Base-by-base conservation (phyloP, 805 yeast genomes). In the Metschnikowia borealis region DNA sequence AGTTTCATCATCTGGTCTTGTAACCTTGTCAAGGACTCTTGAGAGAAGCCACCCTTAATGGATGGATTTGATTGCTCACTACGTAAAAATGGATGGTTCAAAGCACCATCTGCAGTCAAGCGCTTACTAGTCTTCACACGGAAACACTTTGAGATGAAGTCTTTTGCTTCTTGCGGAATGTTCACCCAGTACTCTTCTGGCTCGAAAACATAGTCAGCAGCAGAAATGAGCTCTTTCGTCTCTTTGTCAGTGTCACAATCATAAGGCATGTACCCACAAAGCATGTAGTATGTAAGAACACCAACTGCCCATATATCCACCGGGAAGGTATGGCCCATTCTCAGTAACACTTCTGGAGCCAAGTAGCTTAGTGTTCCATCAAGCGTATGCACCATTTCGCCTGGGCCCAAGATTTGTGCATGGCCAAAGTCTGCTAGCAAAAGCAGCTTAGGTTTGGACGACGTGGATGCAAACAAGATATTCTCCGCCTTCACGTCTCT, bases 261-360 rank as follows among this genome's bases (percentile, higher is more conserved):
- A 63, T 85, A 85, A 1, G 92, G 92, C 67, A 85, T 80, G 61
- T 84, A 86, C 2, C 91, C 91, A 53, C 85, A 77, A 14, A 83
- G 73, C 77, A 85, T 77, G 58, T 85, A 85, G 62, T 85, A 86
- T 1, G 84, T 76, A 33, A 84, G 69, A 2, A 85, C 89, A 2
- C 91, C 92, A 26, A 85, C 70, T 0, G 91, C 86, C 92, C 92
- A 85, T 32, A 85, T 73, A 61, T 85, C 92, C 2, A 85, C 84
- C 2, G 80, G 75, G 54, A 68, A 73, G 23, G 79, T 78, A 57
- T 85, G 85, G n/a, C 82, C 81, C 45, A 77, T 69, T 14, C 70
- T 64, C 48, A 80, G 70, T 38, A 86, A 74, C 45, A 67, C 64
- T 60, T 85, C 91, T 1, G 92, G 92, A 0, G 91, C 85, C 78